These are phyloP conservation scores for Cenococcum geophilum DNA, from an alignment of 495 filamentous ascomycete genomes.

Conservation along the genomic window DNA sequence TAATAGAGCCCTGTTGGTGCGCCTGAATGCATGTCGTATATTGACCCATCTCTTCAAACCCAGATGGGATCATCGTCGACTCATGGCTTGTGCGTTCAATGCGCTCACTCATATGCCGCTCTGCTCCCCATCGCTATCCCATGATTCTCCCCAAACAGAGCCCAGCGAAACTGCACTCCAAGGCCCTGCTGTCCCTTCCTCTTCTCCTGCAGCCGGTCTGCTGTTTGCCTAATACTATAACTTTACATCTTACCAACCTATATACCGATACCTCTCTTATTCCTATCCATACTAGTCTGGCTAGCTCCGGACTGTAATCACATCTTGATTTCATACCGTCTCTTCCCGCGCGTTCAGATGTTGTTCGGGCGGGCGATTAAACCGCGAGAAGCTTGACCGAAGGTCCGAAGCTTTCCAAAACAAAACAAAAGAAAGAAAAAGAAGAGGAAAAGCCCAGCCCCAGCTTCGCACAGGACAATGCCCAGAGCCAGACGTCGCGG, in stretches of 20 bases:
- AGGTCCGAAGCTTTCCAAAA: slow-evolving; percentile 12
- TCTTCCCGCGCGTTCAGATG: slow-evolving; percentile 25
- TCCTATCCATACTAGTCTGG: slow-evolving; percentile 20
- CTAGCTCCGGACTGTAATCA: slow-evolving; percentile 25
- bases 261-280: slow-evolving; percentile 7
- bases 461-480: slow-evolving; percentile 14
- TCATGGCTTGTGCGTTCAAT: slow-evolving; percentile 29
- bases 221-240: slow-evolving; percentile 28
- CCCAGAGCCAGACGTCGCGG: slow-evolving; percentile 20
- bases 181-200: slow-evolving; percentile 16
- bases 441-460: no score
- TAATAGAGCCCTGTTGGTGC: slow-evolving; percentile 12
- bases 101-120: slow-evolving; percentile 28
- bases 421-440: no score
- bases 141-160: slow-evolving; percentile 23
- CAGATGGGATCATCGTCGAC: slow-evolving; percentile 22
- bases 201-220: slow-evolving; percentile 31
- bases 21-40: slow-evolving; percentile 4
- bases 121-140: slow-evolving; percentile 19
- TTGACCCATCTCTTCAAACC: slow-evolving; percentile 25
- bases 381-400: slow-evolving; percentile 26
- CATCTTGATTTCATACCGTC: slow-evolving; percentile 8
- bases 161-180: slow-evolving; percentile 18
- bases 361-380: slow-evolving; percentile 21
- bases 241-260: slow-evolving; percentile 12